Base-by-base conservation (phyloP, 1,284 basidiomycete genomes). In the Kalmanozyma brasiliensis region DNA sequence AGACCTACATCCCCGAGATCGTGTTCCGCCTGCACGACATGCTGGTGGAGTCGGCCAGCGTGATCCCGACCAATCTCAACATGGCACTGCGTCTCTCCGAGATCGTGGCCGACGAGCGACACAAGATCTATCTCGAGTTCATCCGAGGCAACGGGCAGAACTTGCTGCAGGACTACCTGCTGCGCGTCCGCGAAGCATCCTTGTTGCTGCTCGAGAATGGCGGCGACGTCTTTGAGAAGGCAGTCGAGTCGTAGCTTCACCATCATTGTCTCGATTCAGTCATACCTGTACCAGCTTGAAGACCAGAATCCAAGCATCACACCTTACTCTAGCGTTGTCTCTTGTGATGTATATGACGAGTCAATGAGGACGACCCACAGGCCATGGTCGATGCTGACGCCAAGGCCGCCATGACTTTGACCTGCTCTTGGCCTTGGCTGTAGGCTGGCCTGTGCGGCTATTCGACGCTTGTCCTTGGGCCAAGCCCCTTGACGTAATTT, bases 1-100 rank as follows among this genome's bases (percentile, higher is more conserved):
- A 92, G 73, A 89, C 94, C 33, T 95, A 91, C 83, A 86, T 98
- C 17, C 95, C 94, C 0, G 93, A 97, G 80, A 86, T 98, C 34
- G 88, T 98, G 67, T 86, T 97, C 61, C 88, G 92, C 19, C 84
- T 98, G 16, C 94, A 98, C 79, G 84, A 86, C 29, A 84, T 90
- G 55, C 85, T 98, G 13, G 87, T 89, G 63, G 84, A 86, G 33
- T 91, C 92, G 7, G 85, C 89, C 17, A 81, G 84, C 7, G 84
- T 87, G 14, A 85, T 94, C 38, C 88, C 90, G 11, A 85, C 86
- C 52, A 92, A 95, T 77, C 85, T 96, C n/a, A 89, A 89, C 73
- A 86, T 87, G 14, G 89, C 90, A 0, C 83, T 98, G 51, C 84
- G 90, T 32, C 85, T 98, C 3, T 88, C 89, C 14, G 93, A 91